Evolutionary conservation across 169 alveolate species (phyloP), one percentile per base, ranked within the genome.

Genomic region (Plasmodium cynomolgi): DNA sequence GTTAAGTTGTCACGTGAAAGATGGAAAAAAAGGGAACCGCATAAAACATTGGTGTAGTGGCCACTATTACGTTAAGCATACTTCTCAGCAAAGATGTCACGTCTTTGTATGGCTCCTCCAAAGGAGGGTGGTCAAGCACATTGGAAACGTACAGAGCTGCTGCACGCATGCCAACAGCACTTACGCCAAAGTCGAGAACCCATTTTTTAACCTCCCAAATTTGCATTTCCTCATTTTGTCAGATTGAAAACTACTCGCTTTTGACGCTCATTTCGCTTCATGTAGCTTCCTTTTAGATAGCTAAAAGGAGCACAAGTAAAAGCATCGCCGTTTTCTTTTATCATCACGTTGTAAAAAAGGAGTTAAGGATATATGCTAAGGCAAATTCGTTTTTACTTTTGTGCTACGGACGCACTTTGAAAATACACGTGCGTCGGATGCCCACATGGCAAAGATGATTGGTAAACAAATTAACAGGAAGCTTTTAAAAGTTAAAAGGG

Each of bases 181-280:
- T 50, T 50, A 17, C 23, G 62, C 20, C 62, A 50, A 50, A 50
- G 23, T 50, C 7, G 23, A 50, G 7, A 17, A 15, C 23, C 62
- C 20, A 2, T 23, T 68, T 68, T 3, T 23, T 68, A 29, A 68
- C 37, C 37, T 68, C 37, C 77, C 41, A n/a, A n/a, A 68, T 68
- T 68, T 68, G 41, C 62, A 50, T 50, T 50, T 68, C 37, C 77
- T 68, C 79, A 37, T 74, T 81, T 81, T 81, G 72, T 91, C 95
- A 91, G 95, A 91, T 91, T 91, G 95, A 91, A 91, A 91, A 91
- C 95, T 91, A 91, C 95, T 91, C 95, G 77, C 81, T 91, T 91
- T 62, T 91, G 84, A 68, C 95, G 95, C 91, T 91, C 95, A 91
- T 81, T 23, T 34, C 29, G 56, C 94, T 91, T 77, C 77, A 58